Evolutionary conservation across 2,329 filamentous ascomycete genomes (phyloP).

Genomic region (Xylariomycetidae sp.): DNA sequence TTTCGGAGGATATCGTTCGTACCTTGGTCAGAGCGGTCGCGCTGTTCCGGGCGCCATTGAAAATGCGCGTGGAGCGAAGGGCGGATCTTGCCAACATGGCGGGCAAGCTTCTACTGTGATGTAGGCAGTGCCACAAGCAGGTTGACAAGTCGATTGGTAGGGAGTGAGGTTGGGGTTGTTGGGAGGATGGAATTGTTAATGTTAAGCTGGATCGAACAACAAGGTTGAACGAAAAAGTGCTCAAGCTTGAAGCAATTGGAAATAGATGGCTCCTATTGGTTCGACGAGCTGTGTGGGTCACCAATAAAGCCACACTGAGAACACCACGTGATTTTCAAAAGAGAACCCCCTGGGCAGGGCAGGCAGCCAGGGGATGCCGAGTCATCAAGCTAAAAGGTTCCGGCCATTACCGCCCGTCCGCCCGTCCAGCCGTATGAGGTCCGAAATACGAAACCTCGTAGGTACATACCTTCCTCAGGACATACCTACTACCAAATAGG

Average conservation of each 20-base stretch:
- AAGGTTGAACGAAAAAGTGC: slow-evolving; percentile 26
- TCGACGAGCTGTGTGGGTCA: not conserved
- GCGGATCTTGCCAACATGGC: slow-evolving; percentile 92
- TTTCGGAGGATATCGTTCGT: slow-evolving; percentile 34
- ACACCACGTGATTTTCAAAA: too few species aligned
- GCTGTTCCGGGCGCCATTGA: slow-evolving; percentile 73
- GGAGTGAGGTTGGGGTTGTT: slow-evolving; percentile 13
- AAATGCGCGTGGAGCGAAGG: slow-evolving; percentile 81
- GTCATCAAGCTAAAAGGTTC: too few species aligned
- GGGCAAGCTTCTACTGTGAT: slow-evolving; percentile 42
- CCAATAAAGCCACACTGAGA: not conserved
- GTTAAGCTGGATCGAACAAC: slow-evolving; percentile 17
- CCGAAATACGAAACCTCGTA: too few species aligned
- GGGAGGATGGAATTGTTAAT: slow-evolving; percentile 19
- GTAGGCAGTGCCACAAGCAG: slow-evolving; percentile 25
- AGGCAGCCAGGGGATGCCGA: too few species aligned
- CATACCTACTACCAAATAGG: too few species aligned
- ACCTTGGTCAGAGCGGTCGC: slow-evolving; percentile 71
- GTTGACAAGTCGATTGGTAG: slow-evolving; percentile 21
- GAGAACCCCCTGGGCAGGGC: too few species aligned
- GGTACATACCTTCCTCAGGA: too few species aligned
- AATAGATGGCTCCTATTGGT: slow-evolving; percentile 25
- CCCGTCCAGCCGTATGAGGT: too few species aligned
- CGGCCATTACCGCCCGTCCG: too few species aligned
- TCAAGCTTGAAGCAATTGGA: slow-evolving; percentile 29